phyloP scores from a whole-genome alignment of 345 rosid species.

The Camelina laxa region DNA sequence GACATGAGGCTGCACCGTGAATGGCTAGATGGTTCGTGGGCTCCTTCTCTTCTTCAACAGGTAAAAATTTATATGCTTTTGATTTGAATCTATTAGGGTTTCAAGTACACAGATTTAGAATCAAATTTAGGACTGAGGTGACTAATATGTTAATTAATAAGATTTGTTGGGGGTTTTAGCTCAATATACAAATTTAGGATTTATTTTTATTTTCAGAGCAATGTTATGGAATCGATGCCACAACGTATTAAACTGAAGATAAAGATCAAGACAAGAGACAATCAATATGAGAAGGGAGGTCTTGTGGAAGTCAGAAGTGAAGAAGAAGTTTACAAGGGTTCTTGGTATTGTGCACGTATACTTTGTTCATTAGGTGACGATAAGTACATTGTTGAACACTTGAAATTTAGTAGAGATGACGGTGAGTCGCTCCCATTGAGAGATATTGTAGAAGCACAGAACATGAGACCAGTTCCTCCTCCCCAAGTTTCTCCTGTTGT shows the following conservation, averaged over 20 bases:
- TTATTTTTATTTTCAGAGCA: conserved; percentile 33
- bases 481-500: conserved; percentile 38
- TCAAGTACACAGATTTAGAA: not conserved
- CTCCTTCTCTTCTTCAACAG: conserved; percentile 39
- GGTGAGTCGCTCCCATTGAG: conserved; percentile 52
- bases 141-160: too few species aligned
- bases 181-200: too few species aligned
- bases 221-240: conserved; percentile 25
- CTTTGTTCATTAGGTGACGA: conserved; percentile 43
- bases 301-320: conserved; percentile 59
- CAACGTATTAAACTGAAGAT: conserved; percentile 43
- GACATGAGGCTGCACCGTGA: conserved; percentile 59
- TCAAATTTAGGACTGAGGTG: too few species aligned
- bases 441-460: conserved; percentile 42
- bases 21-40: conserved; percentile 56
- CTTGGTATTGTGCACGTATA: conserved; percentile 62
- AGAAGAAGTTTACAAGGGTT: conserved; percentile 60
- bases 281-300: conserved; percentile 36
- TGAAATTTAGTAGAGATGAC: conserved; percentile 47
- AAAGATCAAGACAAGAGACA: conserved; percentile 15
- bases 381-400: conserved; percentile 59
- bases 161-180: conserved; percentile 4
- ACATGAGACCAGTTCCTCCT: conserved; percentile 67
- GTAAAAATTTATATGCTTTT: conserved; percentile 18
- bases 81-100: conserved; percentile 9